Base-by-base conservation (phyloP, 1,284 basidiomycete species). In the Stygiomarasmius scandens region DNA sequence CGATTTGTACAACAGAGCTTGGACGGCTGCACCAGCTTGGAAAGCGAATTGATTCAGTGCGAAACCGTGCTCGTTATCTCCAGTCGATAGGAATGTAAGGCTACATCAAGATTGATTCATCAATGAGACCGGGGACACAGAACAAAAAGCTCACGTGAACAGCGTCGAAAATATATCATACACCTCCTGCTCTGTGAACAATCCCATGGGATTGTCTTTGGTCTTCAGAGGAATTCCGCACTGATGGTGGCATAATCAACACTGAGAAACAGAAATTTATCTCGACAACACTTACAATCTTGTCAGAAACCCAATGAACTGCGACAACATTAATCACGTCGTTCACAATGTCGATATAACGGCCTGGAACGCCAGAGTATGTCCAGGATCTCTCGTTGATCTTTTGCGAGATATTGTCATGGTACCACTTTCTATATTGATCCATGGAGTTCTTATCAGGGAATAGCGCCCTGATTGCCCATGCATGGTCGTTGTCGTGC, bases 161-260 rank as follows among this genome's bases (percentile, higher is more conserved):
- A 81, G 65, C 14, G 70, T 71, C 1, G 73, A 67, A 53, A 84
- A 77, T 75, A 77, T 79, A 20, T 77, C 74, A 61, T 82, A 85
- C 5, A 87, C 63, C 61, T 86, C 80, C 25, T 81, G 72, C 46
- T 81, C 81, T 0, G 81, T 84, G 63, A 79, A 79, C 19, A 82
- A 59, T 0, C 86, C 87, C 2, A 66, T 66, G 2, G 81, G 79
- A 54, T 81, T 83, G 32, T 74, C 71, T 41, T 74, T 71, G 2
- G 82, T 83, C 73, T 89, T 90, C 52, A 89, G 63, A 3, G 85
- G 75, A n/a, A 89, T 70, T 0, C 83, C 84, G 43, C 78, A 72
- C 83, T 86, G 46, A 34, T 25, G 27, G 54, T 19, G 52, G n/a
- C n/a, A n/a, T 25, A 25, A 46, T 27, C 16, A 25, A 61, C 47